These are phyloP conservation scores for Gamsiella multidivaricata DNA, from an alignment of 192 early-diverging fungal genomes.

Conservation along the genomic window DNA sequence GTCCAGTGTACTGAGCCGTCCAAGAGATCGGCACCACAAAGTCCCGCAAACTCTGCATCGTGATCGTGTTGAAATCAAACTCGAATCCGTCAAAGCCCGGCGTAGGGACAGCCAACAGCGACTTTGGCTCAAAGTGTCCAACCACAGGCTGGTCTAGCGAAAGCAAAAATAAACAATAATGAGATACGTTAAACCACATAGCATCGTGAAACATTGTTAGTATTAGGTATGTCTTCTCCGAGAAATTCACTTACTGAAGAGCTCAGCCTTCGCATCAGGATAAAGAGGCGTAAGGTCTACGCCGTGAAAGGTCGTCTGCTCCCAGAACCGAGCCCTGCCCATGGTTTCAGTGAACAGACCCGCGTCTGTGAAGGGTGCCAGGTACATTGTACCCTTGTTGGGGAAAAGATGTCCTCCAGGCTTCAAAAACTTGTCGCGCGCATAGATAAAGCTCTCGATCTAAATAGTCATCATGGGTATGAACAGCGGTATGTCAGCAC, in stretches of 20 bases:
- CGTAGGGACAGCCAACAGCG: slow-evolving; percentile 75
- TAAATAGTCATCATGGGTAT: no score
- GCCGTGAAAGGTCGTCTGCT: slow-evolving; percentile 90
- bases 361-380: slow-evolving; percentile 86
- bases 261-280: slow-evolving; percentile 87
- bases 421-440: slow-evolving; percentile 91
- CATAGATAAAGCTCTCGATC: slow-evolving; percentile 87
- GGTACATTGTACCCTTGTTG: slow-evolving; percentile 85
- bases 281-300: slow-evolving; percentile 91
- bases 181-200: no score
- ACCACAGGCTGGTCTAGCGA: slow-evolving; percentile 84
- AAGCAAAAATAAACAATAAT: slow-evolving; percentile 4
- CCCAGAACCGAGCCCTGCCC: slow-evolving; percentile 88
- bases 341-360: slow-evolving; percentile 94
- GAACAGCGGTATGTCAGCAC: no score
- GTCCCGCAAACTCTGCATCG: slow-evolving; percentile 80
- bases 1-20: slow-evolving; percentile 84
- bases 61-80: slow-evolving; percentile 90
- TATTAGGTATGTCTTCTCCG: no score
- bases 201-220: no score
- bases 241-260: slow-evolving; percentile 69
- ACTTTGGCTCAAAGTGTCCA: slow-evolving; percentile 89
- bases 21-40: slow-evolving; percentile 89
- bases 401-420: slow-evolving; percentile 95
- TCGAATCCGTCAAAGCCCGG: slow-evolving; percentile 56